Conservation (phyloP, 2,329 filamentous ascomycete species). For the Colletotrichum sansevieriae region DNA sequence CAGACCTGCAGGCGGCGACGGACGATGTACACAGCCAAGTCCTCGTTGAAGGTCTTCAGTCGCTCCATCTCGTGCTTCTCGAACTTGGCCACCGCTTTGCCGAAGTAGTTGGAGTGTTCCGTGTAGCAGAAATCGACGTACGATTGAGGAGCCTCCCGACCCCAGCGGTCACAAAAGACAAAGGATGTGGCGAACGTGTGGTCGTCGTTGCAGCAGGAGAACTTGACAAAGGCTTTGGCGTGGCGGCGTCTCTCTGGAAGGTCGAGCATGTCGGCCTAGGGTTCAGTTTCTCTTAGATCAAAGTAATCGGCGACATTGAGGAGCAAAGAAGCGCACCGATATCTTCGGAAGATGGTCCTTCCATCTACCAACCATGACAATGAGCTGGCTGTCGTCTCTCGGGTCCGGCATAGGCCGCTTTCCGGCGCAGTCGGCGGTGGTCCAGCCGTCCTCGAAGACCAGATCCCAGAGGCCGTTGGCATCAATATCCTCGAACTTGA, state of each 20-base stretch:
- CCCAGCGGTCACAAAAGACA: not conserved
- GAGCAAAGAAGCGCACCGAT: not conserved
- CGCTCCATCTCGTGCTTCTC: conserved; percentile 11
- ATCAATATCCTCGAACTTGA: conserved; percentile 6
- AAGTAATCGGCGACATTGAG: not conserved
- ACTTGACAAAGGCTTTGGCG: conserved; percentile 1
- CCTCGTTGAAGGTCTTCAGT: conserved; percentile 5
- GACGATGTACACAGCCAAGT: conserved; percentile 9
- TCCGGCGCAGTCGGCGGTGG: conserved; percentile 1
- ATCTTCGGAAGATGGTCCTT: not conserved
- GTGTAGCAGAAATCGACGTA: not conserved
- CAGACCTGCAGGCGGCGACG: not conserved
- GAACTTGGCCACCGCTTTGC: not conserved
- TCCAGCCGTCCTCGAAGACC: conserved; percentile 5
- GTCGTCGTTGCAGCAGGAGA: not conserved
- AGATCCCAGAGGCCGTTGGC: conserved; percentile 12
- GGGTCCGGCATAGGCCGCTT: not conserved
- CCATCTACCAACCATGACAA: conserved; percentile 4
- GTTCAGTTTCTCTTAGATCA: too few relatives aligned
- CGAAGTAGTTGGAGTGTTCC: not conserved
- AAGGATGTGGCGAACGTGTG: not conserved
- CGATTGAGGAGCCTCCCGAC: not conserved
- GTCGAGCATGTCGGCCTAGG: not conserved
- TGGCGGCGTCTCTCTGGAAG: not conserved
- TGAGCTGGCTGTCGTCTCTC: not conserved